A percentile compares a stretch with the other conserved stretches of the same genome.
Conservation (phyloP, 139 green algal genomes). For the Tetradesmus lagerheimii region DNA sequence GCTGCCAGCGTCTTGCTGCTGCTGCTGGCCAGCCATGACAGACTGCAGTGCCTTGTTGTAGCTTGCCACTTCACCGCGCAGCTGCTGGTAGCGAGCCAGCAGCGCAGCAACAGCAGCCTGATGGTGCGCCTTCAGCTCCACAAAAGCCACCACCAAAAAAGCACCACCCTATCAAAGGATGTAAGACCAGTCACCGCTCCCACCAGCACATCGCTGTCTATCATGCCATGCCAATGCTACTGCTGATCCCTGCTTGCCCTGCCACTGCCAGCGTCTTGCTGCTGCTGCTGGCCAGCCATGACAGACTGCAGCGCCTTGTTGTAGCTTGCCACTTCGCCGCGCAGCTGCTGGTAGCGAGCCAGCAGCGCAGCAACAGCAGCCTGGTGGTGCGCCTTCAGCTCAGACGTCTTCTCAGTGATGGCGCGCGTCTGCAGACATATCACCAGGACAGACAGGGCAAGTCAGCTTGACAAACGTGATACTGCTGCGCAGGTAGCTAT, state of each 20-base stretch:
- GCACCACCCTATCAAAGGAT: no score
- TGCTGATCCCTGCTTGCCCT: constrained; percentile 4
- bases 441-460: background rate
- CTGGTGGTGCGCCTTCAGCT: constrained; percentile 36
- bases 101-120: constrained; percentile 35
- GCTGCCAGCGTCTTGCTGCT: background rate
- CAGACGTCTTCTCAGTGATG: constrained; percentile 26
- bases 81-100: constrained; percentile 38
- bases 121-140: constrained; percentile 42
- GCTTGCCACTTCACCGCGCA: constrained; percentile 36
- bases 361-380: constrained; percentile 43
- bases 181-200: background rate
- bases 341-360: constrained; percentile 38
- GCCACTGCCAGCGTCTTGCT: background rate
- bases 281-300: constrained; percentile 12
- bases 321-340: constrained; percentile 40
- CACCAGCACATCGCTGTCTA: background rate
- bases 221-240: background rate
- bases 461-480: no score
- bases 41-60: constrained; percentile 44
- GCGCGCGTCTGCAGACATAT: constrained; percentile 26
- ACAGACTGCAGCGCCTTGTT: constrained; percentile 39
- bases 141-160: no score
- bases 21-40: constrained; percentile 21
- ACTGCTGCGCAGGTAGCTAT: no score